Conservation (phyloP, 495 filamentous ascomycete species). For the Parachaetomium inaequale region DNA sequence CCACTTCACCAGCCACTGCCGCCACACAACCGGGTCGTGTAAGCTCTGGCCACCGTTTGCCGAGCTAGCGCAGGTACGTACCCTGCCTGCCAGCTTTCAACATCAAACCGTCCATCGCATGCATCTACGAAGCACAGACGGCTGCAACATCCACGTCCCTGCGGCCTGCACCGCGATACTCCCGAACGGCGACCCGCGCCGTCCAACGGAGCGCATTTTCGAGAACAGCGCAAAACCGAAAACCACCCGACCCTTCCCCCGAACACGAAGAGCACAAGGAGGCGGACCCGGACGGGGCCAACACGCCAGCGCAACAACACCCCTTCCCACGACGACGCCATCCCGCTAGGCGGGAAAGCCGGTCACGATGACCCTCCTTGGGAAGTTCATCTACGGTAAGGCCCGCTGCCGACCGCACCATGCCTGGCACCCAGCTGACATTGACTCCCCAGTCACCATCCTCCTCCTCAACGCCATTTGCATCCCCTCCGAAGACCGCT, state of each 20-base stretch:
- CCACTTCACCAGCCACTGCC: too few relatives aligned
- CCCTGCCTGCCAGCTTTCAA: constrained; percentile 15
- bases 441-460: constrained; percentile 55
- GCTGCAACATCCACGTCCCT: neutral
- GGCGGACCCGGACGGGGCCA: neutral
- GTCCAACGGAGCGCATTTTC: neutral
- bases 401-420: neutral
- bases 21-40: too few relatives aligned
- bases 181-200: neutral
- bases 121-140: neutral
- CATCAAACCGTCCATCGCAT: neutral
- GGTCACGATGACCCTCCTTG: constrained; percentile 21
- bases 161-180: neutral
- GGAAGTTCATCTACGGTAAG: constrained; percentile 19
- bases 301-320: neutral
- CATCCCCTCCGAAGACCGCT: constrained; percentile 95
- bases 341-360: neutral
- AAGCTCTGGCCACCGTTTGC: neutral
- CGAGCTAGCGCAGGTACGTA: constrained; percentile 2
- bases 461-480: constrained; percentile 93
- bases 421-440: neutral
- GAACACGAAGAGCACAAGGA: neutral
- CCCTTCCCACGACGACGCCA: neutral
- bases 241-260: neutral
- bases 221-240: neutral